Percentiles rank a stretch among this genome's conserved stretches.
Conservation (phyloP, 2,329 filamentous ascomycete species). For the Conoideocrella luteorostrata region DNA sequence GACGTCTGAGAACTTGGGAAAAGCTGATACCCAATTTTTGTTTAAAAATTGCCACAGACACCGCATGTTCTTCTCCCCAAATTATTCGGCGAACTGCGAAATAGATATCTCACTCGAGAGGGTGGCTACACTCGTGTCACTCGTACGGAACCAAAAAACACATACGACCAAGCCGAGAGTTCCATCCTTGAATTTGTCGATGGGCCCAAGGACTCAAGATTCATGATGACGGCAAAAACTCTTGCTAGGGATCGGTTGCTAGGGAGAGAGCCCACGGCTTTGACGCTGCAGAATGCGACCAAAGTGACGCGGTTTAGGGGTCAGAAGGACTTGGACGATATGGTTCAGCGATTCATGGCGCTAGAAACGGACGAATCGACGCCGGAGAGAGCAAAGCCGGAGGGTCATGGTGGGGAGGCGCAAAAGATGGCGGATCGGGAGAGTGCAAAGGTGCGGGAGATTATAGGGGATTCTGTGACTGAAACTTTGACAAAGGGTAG, state of each 20-base stretch:
- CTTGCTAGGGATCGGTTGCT: conserved; percentile 58
- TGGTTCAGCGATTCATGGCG: conserved; percentile 42
- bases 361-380: conserved; percentile 13
- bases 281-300: conserved; percentile 70
- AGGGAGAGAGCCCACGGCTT: conserved; percentile 54
- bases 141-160: conserved; percentile 80
- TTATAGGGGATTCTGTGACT: conserved; percentile 24
- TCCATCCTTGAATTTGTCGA: conserved; percentile 95
- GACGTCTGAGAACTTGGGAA: too few relatives aligned
- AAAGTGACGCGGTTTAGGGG: conserved; percentile 82
- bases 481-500: conserved; percentile 15
- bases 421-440: conserved; percentile 19
- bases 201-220: conserved; percentile 87
- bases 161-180: conserved; percentile 75
- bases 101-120: conserved; percentile 70
- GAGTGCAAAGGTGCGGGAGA: conserved; percentile 24
- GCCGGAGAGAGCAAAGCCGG: conserved; percentile 11
- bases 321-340: conserved; percentile 58
- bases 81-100: conserved; percentile 75
- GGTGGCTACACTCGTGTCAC: conserved; percentile 95
- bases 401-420: conserved; percentile 14
- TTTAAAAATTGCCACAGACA: conserved; percentile 39
- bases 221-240: conserved; percentile 85
- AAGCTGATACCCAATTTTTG: not conserved
- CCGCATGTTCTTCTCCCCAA: conserved; percentile 70